Evolutionary conservation across 2,329 filamentous ascomycete genomes (phyloP), one percentile per base, ranked within the genome.

Genomic region (Ophiostoma tasmaniense): DNA sequence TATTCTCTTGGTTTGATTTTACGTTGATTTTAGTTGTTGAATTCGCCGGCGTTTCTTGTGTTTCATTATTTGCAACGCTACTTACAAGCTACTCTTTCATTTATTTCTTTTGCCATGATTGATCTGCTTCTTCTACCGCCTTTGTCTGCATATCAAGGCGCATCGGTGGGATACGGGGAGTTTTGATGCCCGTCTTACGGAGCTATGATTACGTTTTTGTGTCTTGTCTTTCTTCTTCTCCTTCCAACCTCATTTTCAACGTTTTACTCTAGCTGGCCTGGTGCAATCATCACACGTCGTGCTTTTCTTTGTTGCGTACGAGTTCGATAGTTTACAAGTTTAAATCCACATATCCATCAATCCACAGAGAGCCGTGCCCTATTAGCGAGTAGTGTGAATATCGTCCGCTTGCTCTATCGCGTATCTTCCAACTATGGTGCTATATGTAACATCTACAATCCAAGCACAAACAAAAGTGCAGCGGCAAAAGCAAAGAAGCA

Each of bases 131-230:
- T 61, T 59, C 28, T 17, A 30, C 17, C 55, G 13, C 17, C 17
- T 11, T 33, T 35, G 17, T n/a, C 35, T 70, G 50, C 42, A 45
- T 45, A n/a, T 55, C n/a, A 22, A 28, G 67, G 67, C 62, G 67
- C 67, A 67, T 30, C 22, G 22, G 42, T 61, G 14, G 66, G 25
- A 25, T 42, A 68, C 20, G 25, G 22, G 39, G 25, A 10, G 22
- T 35, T 35, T n/a, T 22, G n/a, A 20, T 42, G 14, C 59, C 30
- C 28, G 33, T n/a, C 33, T 22, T 20, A 22, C 22, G 5, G 42
- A 39, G 20, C 11, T 37, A 5, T 11, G 28, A 17, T 61, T 42
- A 55, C 7, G 33, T 62, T 20, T 37, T 55, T 37, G 7, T 8
- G 13, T 35, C 7, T 11, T 61, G 42, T 39, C 33, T 52, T 42